Evolutionary conservation across 2,329 filamentous ascomycete genomes (phyloP).

Genomic region (Cercospora brassicicola): DNA sequence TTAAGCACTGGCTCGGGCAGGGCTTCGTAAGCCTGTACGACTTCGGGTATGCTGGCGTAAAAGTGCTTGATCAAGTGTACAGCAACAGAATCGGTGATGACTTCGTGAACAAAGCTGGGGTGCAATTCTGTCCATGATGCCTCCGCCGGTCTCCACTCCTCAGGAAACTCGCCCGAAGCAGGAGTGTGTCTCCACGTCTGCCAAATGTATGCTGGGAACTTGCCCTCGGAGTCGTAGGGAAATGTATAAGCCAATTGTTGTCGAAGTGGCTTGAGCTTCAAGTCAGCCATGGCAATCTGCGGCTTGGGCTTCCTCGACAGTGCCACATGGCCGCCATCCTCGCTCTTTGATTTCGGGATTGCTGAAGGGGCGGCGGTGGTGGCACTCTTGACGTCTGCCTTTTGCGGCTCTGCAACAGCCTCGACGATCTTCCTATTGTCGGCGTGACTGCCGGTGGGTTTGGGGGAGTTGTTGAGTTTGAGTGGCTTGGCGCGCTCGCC

Average conservation of each 20-base stretch:
- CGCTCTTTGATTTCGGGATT: slow-evolving; percentile 34
- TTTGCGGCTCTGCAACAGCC: slow-evolving; percentile 25
- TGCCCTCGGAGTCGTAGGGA: slow-evolving; percentile 82
- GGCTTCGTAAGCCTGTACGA: slow-evolving; percentile 52
- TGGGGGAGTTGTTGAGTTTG: slow-evolving; percentile 38
- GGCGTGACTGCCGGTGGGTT: slow-evolving; percentile 39
- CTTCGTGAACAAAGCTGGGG: slow-evolving; percentile 91
- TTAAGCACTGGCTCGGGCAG: slow-evolving; percentile 57
- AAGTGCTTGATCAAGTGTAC: slow-evolving; percentile 78
- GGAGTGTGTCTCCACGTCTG: slow-evolving; percentile 96
- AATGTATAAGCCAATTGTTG: slow-evolving; percentile 88
- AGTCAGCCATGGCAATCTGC: slow-evolving; percentile 67
- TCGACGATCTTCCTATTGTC: slow-evolving; percentile 40
- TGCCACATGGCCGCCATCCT: slow-evolving; percentile 32
- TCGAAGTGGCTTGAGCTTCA: slow-evolving; percentile 70
- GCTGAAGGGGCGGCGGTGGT: slow-evolving; percentile 23
- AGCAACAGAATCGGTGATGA: slow-evolving; percentile 88
- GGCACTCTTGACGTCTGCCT: slow-evolving; percentile 19
- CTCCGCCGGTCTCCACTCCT: slow-evolving; percentile 76
- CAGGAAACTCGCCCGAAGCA: slow-evolving; percentile 70
- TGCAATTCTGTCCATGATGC: slow-evolving; percentile 86
- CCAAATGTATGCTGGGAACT: slow-evolving; percentile 98
- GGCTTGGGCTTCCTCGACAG: slow-evolving; percentile 46
- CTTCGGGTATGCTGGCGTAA: slow-evolving; percentile 66
- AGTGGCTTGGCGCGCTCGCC: slow-evolving; percentile 20